Evolutionary conservation across 345 rosid genomes (phyloP).

Genomic region (Aquilaria yunnanensis): DNA sequence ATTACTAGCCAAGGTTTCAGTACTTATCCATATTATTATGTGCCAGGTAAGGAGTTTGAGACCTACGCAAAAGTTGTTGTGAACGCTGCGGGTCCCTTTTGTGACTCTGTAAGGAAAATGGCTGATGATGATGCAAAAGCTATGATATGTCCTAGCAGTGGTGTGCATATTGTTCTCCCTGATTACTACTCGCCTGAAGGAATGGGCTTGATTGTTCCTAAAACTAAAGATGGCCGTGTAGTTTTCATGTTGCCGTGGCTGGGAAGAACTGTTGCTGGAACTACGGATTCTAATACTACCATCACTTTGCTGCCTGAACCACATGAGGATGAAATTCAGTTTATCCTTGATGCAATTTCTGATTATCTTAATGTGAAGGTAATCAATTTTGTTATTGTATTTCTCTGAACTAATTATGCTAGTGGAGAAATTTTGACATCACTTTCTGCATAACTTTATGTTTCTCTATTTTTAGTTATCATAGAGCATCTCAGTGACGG

Average conservation of each 20-base stretch:
- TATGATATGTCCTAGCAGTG: slow-evolving; percentile 96
- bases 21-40: slow-evolving; percentile 8
- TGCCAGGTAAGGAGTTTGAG: slow-evolving; percentile 73
- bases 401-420: background rate
- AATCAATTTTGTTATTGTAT: background rate
- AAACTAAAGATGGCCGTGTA: slow-evolving; percentile 99
- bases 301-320: slow-evolving; percentile 93
- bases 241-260: slow-evolving; percentile 97
- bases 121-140: slow-evolving; percentile 53
- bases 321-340: slow-evolving; percentile 95
- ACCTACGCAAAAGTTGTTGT: slow-evolving; percentile 85
- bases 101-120: slow-evolving; percentile 87
- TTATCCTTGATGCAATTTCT: slow-evolving; percentile 89
- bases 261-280: slow-evolving; percentile 97
- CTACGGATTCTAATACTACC: slow-evolving; percentile 83
- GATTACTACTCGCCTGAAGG: slow-evolving; percentile 99
- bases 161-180: slow-evolving; percentile 89
- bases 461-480: background rate
- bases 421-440: background rate
- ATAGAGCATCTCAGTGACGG: no score
- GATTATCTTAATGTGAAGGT: slow-evolving; percentile 93
- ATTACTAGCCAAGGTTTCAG: slow-evolving; percentile 1
- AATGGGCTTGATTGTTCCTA: slow-evolving; percentile 99
- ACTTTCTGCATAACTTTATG: background rate
- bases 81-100: slow-evolving; percentile 96